Evolutionary conservation across 176 grass and related monocot genomes (phyloP).

Genomic region (Guadua angustifolia): DNA sequence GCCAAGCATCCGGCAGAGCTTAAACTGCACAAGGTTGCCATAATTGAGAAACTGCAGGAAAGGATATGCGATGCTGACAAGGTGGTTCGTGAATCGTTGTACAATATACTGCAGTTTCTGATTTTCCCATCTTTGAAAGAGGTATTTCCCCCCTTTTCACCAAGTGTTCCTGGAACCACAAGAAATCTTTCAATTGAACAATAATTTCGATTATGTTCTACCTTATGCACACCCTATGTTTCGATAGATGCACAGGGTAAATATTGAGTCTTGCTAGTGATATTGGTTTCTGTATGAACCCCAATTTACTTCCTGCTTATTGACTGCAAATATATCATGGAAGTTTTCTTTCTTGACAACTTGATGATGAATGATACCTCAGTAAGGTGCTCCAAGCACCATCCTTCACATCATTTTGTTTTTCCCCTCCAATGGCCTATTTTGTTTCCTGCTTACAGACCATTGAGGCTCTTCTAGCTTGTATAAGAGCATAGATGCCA

Average conservation of each 20-base stretch:
- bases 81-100: conserved; percentile 71
- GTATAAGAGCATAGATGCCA: conserved; percentile 16
- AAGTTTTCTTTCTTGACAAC: conserved; percentile 14
- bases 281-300: not conserved
- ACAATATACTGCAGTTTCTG: conserved; percentile 65
- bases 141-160: conserved; percentile 44
- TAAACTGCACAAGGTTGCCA: conserved; percentile 72
- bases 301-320: not conserved
- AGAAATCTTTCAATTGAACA: not conserved
- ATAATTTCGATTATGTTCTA: not conserved
- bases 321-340: not conserved
- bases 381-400: not conserved
- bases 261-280: not conserved
- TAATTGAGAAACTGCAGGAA: conserved; percentile 84
- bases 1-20: conserved; percentile 77
- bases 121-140: conserved; percentile 83
- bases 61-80: conserved; percentile 68
- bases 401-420: not conserved
- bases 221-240: not conserved
- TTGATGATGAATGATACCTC: not conserved
- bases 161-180: not conserved
- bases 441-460: not conserved
- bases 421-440: not conserved
- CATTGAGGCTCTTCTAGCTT: not conserved
- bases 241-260: not conserved